A percentile compares a stretch with the other conserved stretches of the same genome.
phyloP scores from a whole-genome alignment of 768 basidiomycete genomes.

The Tubosaeta sp. region DNA sequence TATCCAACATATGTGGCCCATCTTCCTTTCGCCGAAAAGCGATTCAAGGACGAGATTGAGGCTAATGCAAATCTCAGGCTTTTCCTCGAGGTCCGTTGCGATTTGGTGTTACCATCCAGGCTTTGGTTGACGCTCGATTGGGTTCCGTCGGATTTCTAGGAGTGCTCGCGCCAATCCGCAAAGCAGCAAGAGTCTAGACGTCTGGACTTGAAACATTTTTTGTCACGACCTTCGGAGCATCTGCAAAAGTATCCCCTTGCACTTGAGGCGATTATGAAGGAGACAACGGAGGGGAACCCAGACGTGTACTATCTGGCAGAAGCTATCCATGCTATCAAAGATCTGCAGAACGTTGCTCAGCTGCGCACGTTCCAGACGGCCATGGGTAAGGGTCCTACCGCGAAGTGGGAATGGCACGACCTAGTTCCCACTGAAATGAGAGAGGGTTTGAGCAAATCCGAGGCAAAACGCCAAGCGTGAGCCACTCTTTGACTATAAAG shows the following conservation, averaged over 20 bases:
- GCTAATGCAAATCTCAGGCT: conserved; percentile 74
- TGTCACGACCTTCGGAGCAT: conserved; percentile 59
- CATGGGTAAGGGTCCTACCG: conserved; percentile 75
- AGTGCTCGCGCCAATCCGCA: conserved; percentile 40
- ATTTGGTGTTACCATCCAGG: not conserved
- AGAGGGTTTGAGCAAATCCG: conserved; percentile 61
- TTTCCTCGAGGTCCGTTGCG: conserved; percentile 70
- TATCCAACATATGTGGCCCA: conserved; percentile 87
- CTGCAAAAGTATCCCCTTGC: conserved; percentile 70
- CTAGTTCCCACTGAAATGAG: conserved; percentile 67
- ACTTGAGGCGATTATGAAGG: conserved; percentile 80
- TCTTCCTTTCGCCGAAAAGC: conserved; percentile 79
- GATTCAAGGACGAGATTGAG: conserved; percentile 83
- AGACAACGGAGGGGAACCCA: conserved; percentile 75
- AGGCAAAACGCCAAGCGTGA: conserved; percentile 81
- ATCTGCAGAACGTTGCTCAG: conserved; percentile 75
- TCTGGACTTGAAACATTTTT: conserved; percentile 59
- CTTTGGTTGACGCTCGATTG: conserved; percentile 2
- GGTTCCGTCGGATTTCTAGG: conserved; percentile 7
- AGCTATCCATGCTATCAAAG: conserved; percentile 81
- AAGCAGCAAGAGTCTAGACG: conserved; percentile 52
- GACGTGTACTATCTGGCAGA: conserved; percentile 81
- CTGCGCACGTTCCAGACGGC: conserved; percentile 87
- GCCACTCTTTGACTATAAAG: conserved; percentile 24
- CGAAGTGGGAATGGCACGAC: conserved; percentile 90